Percentiles rank a stretch among this genome's conserved stretches.
Evolutionary conservation across 1,284 basidiomycete species (phyloP).

Genomic region (Rhodotorula mucilaginosa): DNA sequence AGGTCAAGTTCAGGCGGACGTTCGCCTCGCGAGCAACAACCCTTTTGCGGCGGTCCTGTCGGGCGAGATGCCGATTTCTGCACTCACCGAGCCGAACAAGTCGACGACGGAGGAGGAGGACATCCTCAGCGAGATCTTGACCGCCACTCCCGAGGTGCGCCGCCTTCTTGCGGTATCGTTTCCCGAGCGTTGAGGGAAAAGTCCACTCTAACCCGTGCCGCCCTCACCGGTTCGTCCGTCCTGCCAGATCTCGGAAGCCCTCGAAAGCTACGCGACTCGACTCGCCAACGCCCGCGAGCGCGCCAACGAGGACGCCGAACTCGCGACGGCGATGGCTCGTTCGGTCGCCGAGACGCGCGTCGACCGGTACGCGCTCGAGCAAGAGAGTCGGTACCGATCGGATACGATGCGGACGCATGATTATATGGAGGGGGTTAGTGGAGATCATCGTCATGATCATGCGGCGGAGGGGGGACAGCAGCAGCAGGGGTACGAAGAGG

Average conservation of each 20-base stretch:
- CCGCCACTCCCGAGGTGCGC: constrained; percentile 36
- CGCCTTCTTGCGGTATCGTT: neutral
- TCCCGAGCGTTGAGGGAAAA: no score
- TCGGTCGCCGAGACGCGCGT: constrained; percentile 29
- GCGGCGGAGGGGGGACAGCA: neutral
- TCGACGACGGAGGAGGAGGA: constrained; percentile 37
- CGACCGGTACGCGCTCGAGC: constrained; percentile 14
- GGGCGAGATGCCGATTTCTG: neutral
- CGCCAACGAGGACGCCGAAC: constrained; percentile 26
- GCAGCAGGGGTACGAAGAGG: neutral
- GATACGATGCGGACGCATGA: constrained; percentile 2
- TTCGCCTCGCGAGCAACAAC: constrained; percentile 30
- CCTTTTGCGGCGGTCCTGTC: constrained; percentile 31
- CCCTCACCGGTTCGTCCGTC: no score
- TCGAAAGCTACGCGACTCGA: constrained; percentile 27
- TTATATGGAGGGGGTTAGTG: constrained; percentile 19
- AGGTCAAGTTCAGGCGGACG: neutral
- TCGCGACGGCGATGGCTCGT: constrained; percentile 30
- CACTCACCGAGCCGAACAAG: neutral
- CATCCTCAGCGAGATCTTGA: constrained; percentile 30
- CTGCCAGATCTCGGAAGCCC: constrained; percentile 36
- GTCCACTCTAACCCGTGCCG: no score
- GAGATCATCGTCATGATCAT: neutral
- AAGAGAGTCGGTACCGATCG: neutral
- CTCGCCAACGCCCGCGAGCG: neutral